Evolutionary conservation across 768 basidiomycete genomes (phyloP).

Genomic region (Mycena chlorophos): DNA sequence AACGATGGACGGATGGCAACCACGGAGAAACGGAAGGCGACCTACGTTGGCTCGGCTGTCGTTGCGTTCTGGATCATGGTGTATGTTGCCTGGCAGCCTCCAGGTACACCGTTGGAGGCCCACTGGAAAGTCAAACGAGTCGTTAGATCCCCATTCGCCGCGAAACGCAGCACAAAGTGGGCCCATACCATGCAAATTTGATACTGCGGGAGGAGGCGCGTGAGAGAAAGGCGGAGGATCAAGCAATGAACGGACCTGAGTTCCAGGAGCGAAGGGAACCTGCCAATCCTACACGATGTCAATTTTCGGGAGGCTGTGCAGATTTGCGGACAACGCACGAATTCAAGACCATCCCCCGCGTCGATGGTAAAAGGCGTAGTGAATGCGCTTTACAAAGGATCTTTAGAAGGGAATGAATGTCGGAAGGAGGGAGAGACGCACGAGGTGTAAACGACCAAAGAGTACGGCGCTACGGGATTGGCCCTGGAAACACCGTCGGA

Average conservation of each 20-base stretch:
- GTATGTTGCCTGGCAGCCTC: constrained; percentile 54
- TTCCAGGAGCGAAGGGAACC: constrained; percentile 52
- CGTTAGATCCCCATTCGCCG: neutral
- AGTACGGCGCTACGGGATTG: constrained; percentile 50
- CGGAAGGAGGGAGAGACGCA: constrained; percentile 21
- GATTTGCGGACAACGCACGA: constrained; percentile 27
- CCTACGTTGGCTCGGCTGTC: constrained; percentile 31
- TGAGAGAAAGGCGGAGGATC: neutral
- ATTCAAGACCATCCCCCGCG: constrained; percentile 36
- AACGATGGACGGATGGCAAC: neutral
- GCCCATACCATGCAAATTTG: constrained; percentile 67
- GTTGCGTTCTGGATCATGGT: constrained; percentile 47
- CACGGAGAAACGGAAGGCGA: neutral
- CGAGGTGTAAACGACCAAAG: constrained; percentile 51
- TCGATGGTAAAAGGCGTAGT: constrained; percentile 44
- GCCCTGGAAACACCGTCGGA: constrained; percentile 30
- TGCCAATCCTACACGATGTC: constrained; percentile 40
- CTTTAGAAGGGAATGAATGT: neutral
- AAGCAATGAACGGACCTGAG: constrained; percentile 29
- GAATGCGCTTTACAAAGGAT: constrained; percentile 34
- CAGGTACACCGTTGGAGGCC: constrained; percentile 46
- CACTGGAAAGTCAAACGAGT: constrained; percentile 32
- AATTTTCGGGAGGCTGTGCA: neutral
- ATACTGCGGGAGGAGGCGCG: constrained; percentile 33
- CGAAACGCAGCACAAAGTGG: constrained; percentile 23